These are phyloP conservation scores for Exidia glandulosa DNA, from an alignment of 768 basidiomycete species.

Conservation along the genomic window DNA sequence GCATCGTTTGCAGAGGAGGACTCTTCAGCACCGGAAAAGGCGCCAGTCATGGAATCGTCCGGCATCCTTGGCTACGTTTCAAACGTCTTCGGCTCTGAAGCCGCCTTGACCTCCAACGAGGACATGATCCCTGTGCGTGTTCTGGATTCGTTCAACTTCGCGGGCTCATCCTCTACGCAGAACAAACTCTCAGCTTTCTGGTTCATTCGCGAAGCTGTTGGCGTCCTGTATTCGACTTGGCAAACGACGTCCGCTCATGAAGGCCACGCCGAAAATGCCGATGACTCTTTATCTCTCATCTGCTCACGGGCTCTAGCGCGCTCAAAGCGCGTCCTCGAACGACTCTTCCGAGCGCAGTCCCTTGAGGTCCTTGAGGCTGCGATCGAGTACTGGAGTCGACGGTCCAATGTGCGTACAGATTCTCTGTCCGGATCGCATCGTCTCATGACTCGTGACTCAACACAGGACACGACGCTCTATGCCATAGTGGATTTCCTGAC, in stretches of 20 bases:
- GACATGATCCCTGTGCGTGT: background rate
- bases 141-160: background rate
- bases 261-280: constrained; percentile 34
- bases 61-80: constrained; percentile 86
- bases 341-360: constrained; percentile 71
- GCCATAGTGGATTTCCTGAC: constrained; percentile 77
- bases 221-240: constrained; percentile 72
- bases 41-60: constrained; percentile 34
- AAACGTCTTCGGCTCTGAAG: constrained; percentile 79
- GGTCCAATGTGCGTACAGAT: constrained; percentile 32
- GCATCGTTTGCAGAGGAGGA: constrained; percentile 46
- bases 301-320: constrained; percentile 56
- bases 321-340: constrained; percentile 71
- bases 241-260: constrained; percentile 36
- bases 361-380: constrained; percentile 75
- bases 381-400: constrained; percentile 70
- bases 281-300: constrained; percentile 59
- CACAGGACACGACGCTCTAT: constrained; percentile 42
- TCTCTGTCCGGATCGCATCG: background rate
- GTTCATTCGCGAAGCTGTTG: constrained; percentile 68
- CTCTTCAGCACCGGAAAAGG: constrained; percentile 37
- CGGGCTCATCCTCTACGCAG: background rate
- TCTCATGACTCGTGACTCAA: background rate
- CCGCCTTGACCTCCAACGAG: constrained; percentile 6
- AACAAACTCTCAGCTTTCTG: background rate